Conservation (phyloP, 352 stramenopile genomes). For the Globisporangium uncinulatum region DNA sequence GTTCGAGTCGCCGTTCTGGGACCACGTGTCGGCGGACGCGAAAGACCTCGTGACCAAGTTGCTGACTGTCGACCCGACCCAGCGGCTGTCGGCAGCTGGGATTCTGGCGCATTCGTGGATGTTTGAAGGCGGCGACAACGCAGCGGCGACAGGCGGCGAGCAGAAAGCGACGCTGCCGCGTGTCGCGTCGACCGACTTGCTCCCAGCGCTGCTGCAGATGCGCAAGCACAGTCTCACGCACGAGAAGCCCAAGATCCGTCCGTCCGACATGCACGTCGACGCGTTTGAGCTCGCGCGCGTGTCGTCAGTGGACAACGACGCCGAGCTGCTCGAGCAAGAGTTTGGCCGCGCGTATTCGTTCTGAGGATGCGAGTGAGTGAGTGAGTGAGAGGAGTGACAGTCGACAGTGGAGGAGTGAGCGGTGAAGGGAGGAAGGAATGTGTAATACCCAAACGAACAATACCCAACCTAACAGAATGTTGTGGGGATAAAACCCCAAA, state of each 20-base stretch:
- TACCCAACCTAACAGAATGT: constrained; percentile 1
- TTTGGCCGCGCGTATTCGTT: constrained; percentile 50
- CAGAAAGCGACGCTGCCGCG: constrained; percentile 20
- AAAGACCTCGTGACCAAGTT: constrained; percentile 95
- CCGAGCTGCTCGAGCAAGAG: constrained; percentile 61
- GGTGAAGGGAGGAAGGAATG: too few relatives aligned
- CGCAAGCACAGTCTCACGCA: constrained; percentile 69
- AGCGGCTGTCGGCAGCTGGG: constrained; percentile 58
- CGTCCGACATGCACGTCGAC: constrained; percentile 72
- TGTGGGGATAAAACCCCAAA: constrained; percentile 1
- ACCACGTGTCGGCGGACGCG: constrained; percentile 89
- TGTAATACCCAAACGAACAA: too few relatives aligned
- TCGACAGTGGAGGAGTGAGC: constrained; percentile 10
- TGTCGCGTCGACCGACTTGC: constrained; percentile 44
- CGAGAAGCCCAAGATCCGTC: constrained; percentile 59
- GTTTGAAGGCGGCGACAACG: constrained; percentile 12
- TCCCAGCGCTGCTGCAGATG: constrained; percentile 68
- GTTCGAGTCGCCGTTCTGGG: constrained; percentile 92
- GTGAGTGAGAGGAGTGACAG: not conserved
- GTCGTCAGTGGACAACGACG: constrained; percentile 45
- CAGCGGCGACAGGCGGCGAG: constrained; percentile 10
- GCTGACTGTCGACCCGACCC: constrained; percentile 85
- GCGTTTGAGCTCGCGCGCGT: constrained; percentile 43
- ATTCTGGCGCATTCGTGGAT: constrained; percentile 84
- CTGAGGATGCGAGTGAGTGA: constrained; percentile 14